Evolutionary conservation across 2,329 filamentous ascomycete species (phyloP), one percentile per base, ranked within the genome.

Genomic region (Neobulgaria alba): DNA sequence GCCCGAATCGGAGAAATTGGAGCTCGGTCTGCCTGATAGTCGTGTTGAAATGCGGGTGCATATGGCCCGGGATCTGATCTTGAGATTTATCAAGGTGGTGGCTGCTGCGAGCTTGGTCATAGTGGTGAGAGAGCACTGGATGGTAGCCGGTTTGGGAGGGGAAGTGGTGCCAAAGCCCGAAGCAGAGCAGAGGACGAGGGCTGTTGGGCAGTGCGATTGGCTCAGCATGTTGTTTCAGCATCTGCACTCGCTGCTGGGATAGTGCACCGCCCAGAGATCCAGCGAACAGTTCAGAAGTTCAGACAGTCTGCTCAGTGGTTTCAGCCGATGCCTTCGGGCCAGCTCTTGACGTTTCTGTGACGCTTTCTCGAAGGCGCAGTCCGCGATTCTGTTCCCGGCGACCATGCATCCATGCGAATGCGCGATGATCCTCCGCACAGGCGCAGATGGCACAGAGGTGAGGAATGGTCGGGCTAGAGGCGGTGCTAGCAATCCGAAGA

Each of bases 291-390:
- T 16, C 35, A 39, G 26, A 33, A 17, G 7, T 41, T 26, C 21
- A 41, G 39, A 17, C 18, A 36, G 38, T 19, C 23, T 19, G 29
- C 31, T 33, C 32, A 33, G 12, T 9, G 14, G 46, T 51, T 49
- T 47, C 46, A 47, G 42, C 46, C 38, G 38, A 45, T 45, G 39
- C 45, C 42, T 49, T 26, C 33, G 20, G 18, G 31, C 35, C 10
- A 39, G 4, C 36, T 18, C n/a, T n/a, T n/a, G n/a, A n/a, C n/a
- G n/a, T n/a, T n/a, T 5, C 26, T 43, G 41, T 35, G 43, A 50
- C 45, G 46, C 46, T 40, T 47, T 48, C 48, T 47, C 46, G 48
- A 52, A 49, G 48, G 45, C 50, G 42, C 44, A 47, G 46, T 35
- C 30, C 30, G 9, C 30, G 14, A 14, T 14, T 17, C 30, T 30